A percentile compares a stretch with the other conserved stretches of the same genome.
These are phyloP conservation scores for Paraconiothyrium sp. DNA, from an alignment of 2,329 filamentous ascomycete species.

Conservation along the genomic window DNA sequence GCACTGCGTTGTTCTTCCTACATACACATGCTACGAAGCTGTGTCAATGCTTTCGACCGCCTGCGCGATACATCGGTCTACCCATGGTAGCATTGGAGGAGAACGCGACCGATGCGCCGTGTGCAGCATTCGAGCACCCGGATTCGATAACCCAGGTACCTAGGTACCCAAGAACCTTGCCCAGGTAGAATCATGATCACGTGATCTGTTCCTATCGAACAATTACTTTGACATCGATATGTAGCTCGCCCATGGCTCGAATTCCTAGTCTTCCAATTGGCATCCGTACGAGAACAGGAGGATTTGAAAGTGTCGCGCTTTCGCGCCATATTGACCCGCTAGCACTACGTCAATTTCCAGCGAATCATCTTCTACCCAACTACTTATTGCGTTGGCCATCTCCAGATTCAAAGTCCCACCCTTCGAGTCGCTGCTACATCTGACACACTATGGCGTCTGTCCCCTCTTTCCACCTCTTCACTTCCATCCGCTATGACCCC, in stretches of 20 bases:
- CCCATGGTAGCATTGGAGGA: not conserved
- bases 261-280: not conserved
- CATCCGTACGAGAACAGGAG: no score
- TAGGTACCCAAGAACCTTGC: not conserved
- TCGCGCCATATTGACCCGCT: not conserved
- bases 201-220: no score
- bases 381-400: not conserved
- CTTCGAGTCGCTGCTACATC: not conserved
- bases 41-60: not conserved
- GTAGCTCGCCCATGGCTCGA: not conserved
- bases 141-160: no score
- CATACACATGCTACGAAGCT: not conserved
- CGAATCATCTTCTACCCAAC: constrained; percentile 9
- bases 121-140: not conserved
- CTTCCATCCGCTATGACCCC: constrained; percentile 51
- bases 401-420: not conserved
- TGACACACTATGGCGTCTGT: constrained; percentile 29
- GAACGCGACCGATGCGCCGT: not conserved
- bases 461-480: constrained; percentile 49
- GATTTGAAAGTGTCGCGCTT: not conserved
- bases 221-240: not conserved
- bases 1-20: not conserved
- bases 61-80: not conserved
- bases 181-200: not conserved
- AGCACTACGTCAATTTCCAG: constrained; percentile 11